These are phyloP conservation scores for Trichoderma lentiforme DNA, from an alignment of 2,329 filamentous ascomycete genomes.

Conservation along the genomic window DNA sequence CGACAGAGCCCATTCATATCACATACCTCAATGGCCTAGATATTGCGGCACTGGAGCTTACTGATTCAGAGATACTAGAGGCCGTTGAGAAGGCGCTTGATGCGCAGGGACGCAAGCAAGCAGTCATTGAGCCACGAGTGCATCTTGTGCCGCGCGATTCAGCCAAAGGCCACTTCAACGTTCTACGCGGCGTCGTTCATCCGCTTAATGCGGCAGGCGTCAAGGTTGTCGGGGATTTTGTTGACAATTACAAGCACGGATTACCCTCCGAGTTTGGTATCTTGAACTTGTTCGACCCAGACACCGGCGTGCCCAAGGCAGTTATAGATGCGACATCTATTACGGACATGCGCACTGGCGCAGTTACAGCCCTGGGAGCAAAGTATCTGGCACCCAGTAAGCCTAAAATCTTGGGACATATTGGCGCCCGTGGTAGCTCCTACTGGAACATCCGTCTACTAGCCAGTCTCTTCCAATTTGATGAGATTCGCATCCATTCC, in stretches of 20 bases:
- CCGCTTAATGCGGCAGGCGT: background rate
- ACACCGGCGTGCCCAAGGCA: constrained; percentile 10
- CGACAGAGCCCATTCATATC: background rate
- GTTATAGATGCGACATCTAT: constrained; percentile 16
- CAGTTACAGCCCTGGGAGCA: constrained; percentile 12
- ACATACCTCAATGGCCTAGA: background rate
- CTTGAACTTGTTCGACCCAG: constrained; percentile 14
- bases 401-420: constrained; percentile 15
- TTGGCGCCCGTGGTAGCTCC: constrained; percentile 13
- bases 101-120: background rate
- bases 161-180: background rate
- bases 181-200: background rate
- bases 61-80: background rate
- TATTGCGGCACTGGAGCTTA: background rate
- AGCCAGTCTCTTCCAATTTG: constrained; percentile 15
- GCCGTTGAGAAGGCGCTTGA: constrained; percentile 1
- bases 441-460: constrained; percentile 17
- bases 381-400: constrained; percentile 14
- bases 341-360: constrained; percentile 16
- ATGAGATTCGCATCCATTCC: constrained; percentile 13
- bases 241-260: constrained; percentile 3
- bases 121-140: background rate
- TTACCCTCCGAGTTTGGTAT: constrained; percentile 14
- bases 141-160: constrained; percentile 1
- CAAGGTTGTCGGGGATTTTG: background rate